Evolutionary conservation across 1,284 basidiomycete genomes (phyloP), one percentile per base, ranked within the genome.

Genomic region (Ceratobasidium sp.): DNA sequence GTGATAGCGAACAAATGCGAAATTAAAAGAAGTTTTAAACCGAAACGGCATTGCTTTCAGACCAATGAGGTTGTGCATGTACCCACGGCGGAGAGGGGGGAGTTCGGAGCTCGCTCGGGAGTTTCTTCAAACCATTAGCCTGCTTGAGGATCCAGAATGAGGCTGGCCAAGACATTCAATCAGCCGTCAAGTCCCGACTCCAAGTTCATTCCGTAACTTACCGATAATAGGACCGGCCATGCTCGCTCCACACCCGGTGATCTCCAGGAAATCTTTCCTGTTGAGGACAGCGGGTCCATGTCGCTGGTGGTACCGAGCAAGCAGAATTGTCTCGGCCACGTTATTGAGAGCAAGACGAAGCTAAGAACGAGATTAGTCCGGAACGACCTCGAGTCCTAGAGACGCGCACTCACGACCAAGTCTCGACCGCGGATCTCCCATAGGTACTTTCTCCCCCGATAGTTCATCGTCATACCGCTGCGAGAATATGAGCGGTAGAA

Each of bases 91-190:
- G 64, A 31, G 64, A 67, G 6, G 64, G 64, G 31, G 52, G 50
- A 54, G 50, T 40, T 12, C 27, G 13, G 25, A 67, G 64, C 27
- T 67, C 38, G 40, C 50, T 35, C 25, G 64, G 64, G 20, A 67
- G 35, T 34, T 67, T 52, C 52, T 67, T 67, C 40, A 67, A 38
- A 10, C 64, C 64, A 32, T 67, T 45, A 17, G 52, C 64, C 31
- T 67, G 64, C 52, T 67, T 67, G 38, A 67, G 42, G 54, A 67
- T 67, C 64, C 64, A 67, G 52, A 67, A 67, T 12, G 64, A 67
- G 38, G 64, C 64, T 67, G 22, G n/a, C 4, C 50, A 53, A 20
- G 45, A 40, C 17, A 17, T 40, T 8, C 38, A 7, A 47, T 47
- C 20, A 45, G 31, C 62, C 29, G 40, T 55, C 38, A 65, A 40